Conservation (phyloP, 1,284 basidiomycete genomes). For the Cryptococcus amylolentus region DNA sequence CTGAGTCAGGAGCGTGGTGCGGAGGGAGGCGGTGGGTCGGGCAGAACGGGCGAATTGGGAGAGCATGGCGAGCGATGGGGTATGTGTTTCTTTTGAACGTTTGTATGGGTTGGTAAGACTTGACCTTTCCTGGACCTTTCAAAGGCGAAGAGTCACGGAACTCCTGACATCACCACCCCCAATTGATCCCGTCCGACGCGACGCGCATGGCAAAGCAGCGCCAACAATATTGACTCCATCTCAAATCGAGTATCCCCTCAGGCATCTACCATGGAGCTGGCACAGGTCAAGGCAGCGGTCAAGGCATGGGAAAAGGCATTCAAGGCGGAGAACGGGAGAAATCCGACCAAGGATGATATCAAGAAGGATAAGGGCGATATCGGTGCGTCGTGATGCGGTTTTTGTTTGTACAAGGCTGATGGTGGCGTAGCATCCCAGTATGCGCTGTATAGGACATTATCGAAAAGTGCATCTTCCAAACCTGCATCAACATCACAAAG, state of each 20-base stretch:
- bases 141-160: too few relatives aligned
- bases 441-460: slow-evolving; percentile 72
- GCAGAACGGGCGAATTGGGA: slow-evolving; percentile 1
- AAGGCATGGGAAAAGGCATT: slow-evolving; percentile 80
- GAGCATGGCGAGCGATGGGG: not conserved
- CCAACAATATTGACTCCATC: too few relatives aligned
- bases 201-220: not conserved
- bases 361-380: slow-evolving; percentile 60
- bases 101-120: too few relatives aligned
- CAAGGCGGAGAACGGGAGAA: slow-evolving; percentile 58
- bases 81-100: too few relatives aligned
- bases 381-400: slow-evolving; percentile 54
- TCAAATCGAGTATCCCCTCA: not conserved
- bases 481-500: not conserved
- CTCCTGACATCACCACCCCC: too few relatives aligned
- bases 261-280: slow-evolving; percentile 28
- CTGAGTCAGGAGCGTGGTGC: slow-evolving; percentile 5
- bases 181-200: too few relatives aligned
- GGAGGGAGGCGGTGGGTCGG: slow-evolving; percentile 6
- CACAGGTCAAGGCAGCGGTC: slow-evolving; percentile 65
- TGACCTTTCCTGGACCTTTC: too few relatives aligned
- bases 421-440: slow-evolving; percentile 67
- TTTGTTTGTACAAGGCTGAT: slow-evolving; percentile 60
- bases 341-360: slow-evolving; percentile 74
- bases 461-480: slow-evolving; percentile 51